A percentile compares a stretch with the other conserved stretches of the same genome.
Conservation (phyloP, 2,329 filamentous ascomycete genomes). For the Scopulariopsis brevicaulis region DNA sequence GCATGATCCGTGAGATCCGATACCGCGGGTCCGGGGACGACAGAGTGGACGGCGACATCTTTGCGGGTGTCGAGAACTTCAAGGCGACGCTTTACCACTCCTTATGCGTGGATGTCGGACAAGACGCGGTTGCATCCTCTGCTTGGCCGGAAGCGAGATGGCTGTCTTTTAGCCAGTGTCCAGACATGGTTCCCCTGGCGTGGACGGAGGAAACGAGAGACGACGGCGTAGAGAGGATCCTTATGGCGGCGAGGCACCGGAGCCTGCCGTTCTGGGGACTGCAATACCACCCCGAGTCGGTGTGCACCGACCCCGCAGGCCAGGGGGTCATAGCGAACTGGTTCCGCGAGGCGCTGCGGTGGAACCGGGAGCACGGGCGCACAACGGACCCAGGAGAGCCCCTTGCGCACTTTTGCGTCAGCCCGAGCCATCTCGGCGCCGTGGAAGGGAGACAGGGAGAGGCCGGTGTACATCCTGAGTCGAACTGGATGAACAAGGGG, state of each 20-base stretch:
- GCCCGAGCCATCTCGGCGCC: background rate
- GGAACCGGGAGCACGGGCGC: constrained; percentile 31
- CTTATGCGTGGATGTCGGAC: constrained; percentile 42
- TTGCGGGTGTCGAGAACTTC: constrained; percentile 46
- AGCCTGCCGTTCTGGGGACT: constrained; percentile 71
- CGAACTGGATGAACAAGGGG: background rate
- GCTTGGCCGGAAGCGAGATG: constrained; percentile 28
- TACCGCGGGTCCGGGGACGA: constrained; percentile 26
- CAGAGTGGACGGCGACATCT: constrained; percentile 43
- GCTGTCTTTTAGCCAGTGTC: constrained; percentile 19
- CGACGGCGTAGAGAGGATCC: constrained; percentile 34
- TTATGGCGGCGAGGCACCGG: constrained; percentile 68
- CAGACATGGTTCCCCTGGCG: constrained; percentile 44
- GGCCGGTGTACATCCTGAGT: background rate
- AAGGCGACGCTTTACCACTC: constrained; percentile 70
- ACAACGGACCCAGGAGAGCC: background rate
- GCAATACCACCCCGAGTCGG: constrained; percentile 85
- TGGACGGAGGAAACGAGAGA: constrained; percentile 42
- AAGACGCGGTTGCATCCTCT: constrained; percentile 22
- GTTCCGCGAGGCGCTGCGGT: constrained; percentile 54
- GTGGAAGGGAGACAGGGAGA: background rate
- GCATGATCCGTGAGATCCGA: constrained; percentile 60
- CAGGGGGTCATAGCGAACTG: constrained; percentile 59
- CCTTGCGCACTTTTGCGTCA: constrained; percentile 1
- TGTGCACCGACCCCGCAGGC: constrained; percentile 64